phyloP scores from a whole-genome alignment of 1,284 basidiomycete species.

The Ustilago sp. region DNA sequence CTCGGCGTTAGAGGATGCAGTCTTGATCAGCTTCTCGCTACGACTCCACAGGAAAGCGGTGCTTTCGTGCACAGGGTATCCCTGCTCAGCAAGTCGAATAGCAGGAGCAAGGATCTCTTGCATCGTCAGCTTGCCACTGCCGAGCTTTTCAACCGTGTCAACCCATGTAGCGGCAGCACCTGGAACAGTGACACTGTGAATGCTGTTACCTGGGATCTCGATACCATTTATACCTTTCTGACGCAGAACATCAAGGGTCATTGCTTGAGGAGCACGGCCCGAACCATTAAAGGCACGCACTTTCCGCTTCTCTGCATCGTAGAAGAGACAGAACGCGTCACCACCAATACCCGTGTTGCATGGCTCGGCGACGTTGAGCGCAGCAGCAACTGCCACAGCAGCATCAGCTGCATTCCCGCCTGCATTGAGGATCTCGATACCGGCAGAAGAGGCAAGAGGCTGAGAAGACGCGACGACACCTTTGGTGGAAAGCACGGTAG shows the following conservation, averaged over 20 bases:
- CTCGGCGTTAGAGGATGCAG: slow-evolving; percentile 81
- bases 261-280: slow-evolving; percentile 78
- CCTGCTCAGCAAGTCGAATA: slow-evolving; percentile 67
- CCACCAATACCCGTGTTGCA: slow-evolving; percentile 73
- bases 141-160: slow-evolving; percentile 85
- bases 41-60: slow-evolving; percentile 75
- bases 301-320: slow-evolving; percentile 80
- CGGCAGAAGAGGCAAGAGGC: slow-evolving; percentile 87
- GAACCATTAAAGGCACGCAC: slow-evolving; percentile 88
- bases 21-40: slow-evolving; percentile 81
- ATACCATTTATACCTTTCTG: slow-evolving; percentile 78
- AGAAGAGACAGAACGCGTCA: slow-evolving; percentile 93
- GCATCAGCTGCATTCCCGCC: slow-evolving; percentile 85
- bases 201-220: slow-evolving; percentile 69
- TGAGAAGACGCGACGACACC: slow-evolving; percentile 90
- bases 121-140: slow-evolving; percentile 82
- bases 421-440: slow-evolving; percentile 85
- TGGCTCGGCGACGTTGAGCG: slow-evolving; percentile 77
- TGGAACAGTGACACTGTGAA: slow-evolving; percentile 92
- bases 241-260: slow-evolving; percentile 81
- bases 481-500: slow-evolving; percentile 74
- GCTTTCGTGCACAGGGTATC: slow-evolving; percentile 61
- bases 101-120: slow-evolving; percentile 84
- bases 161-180: slow-evolving; percentile 93
- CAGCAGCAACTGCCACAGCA: slow-evolving; percentile 81